Percentiles rank a stretch among this genome's conserved stretches.
Conservation (phyloP, 345 rosid genomes). For the Linum lewisii region DNA sequence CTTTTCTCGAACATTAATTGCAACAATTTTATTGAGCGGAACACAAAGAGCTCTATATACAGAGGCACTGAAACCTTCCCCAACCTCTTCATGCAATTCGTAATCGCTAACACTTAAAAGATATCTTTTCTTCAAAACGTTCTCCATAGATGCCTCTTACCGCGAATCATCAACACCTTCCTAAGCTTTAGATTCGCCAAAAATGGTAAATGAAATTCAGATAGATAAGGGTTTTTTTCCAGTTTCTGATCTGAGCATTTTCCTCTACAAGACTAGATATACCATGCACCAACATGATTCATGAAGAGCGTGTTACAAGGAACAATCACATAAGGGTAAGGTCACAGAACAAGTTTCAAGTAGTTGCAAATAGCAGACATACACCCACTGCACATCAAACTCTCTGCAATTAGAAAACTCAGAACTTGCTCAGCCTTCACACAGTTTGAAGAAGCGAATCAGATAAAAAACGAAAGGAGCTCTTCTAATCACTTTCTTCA, state of each 20-base stretch:
- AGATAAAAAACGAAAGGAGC: too few species aligned
- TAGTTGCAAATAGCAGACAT: too few species aligned
- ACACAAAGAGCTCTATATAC: constrained; percentile 86
- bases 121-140: constrained; percentile 48
- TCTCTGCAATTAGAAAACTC: too few species aligned
- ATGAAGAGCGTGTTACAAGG: not conserved
- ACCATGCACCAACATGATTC: not conserved
- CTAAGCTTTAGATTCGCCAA: constrained; percentile 22
- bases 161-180: constrained; percentile 33
- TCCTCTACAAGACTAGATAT: constrained; percentile 11
- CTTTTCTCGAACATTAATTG: constrained; percentile 90
- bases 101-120: constrained; percentile 72
- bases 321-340: not conserved
- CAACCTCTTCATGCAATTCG: constrained; percentile 80
- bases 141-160: constrained; percentile 45
- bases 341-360: too few species aligned
- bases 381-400: too few species aligned
- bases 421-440: too few species aligned
- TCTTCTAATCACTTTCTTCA: too few species aligned
- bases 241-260: constrained; percentile 46
- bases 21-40: constrained; percentile 78
- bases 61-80: constrained; percentile 93
- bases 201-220: constrained; percentile 23
- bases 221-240: constrained; percentile 52
- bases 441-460: too few species aligned